These are phyloP conservation scores for Tuber brumale DNA, from an alignment of 495 filamentous ascomycete species.

Conservation along the genomic window DNA sequence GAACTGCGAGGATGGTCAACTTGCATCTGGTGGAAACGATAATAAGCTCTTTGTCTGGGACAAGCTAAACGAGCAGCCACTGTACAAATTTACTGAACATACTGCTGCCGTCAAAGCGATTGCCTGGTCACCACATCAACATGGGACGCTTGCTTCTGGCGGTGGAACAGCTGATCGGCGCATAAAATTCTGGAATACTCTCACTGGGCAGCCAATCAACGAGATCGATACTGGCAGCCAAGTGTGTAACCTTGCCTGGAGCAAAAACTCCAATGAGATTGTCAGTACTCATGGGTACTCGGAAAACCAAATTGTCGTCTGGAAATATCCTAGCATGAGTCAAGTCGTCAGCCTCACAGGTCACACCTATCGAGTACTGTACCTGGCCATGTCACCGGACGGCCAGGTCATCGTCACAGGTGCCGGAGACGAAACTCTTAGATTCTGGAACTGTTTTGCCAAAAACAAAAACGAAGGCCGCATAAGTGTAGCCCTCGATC, in stretches of 20 bases:
- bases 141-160: constrained; percentile 85
- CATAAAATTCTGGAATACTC: constrained; percentile 97
- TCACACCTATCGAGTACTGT: constrained; percentile 92
- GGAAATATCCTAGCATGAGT: constrained; percentile 97
- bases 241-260: constrained; percentile 95
- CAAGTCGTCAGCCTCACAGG: constrained; percentile 91
- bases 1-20: constrained; percentile 90
- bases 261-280: constrained; percentile 90
- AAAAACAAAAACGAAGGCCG: constrained; percentile 54
- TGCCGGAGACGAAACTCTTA: constrained; percentile 88
- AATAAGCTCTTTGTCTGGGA: constrained; percentile 99
- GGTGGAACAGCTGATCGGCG: constrained; percentile 91
- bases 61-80: constrained; percentile 73
- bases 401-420: constrained; percentile 90
- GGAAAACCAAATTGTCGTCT: constrained; percentile 96
- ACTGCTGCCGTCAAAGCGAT: constrained; percentile 95
- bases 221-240: constrained; percentile 93
- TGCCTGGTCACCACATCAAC: constrained; percentile 96
- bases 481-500: constrained; percentile 41
- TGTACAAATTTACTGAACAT: constrained; percentile 88
- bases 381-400: constrained; percentile 94
- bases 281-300: constrained; percentile 96
- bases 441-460: constrained; percentile 94
- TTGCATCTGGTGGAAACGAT: constrained; percentile 96
- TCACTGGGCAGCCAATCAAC: constrained; percentile 65